Percentiles rank a stretch among this genome's conserved stretches.
These are phyloP conservation scores for Astrephomene gubernaculifera DNA, from an alignment of 139 green algal species.

Conservation along the genomic window DNA sequence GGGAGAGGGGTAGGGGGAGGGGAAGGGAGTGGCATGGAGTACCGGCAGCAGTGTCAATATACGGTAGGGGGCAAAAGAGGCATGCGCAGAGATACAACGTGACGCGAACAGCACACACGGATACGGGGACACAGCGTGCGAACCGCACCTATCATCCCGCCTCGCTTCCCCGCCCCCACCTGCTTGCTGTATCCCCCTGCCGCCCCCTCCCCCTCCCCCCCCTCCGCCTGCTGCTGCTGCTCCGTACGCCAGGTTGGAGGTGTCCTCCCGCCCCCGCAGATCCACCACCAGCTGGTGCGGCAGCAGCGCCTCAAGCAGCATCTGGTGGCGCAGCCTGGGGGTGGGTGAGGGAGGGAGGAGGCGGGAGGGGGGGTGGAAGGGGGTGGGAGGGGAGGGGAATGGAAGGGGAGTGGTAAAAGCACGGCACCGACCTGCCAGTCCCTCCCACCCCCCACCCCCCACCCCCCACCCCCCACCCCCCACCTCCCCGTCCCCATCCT, in stretches of 20 bases:
- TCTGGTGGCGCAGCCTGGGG: conserved; percentile 11
- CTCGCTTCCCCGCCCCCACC: neutral
- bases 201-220: neutral
- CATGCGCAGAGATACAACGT: no score
- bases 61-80: no score
- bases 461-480: neutral
- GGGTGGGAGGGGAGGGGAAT: neutral
- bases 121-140: no score
- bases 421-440: no score
- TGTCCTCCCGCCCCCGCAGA: neutral
- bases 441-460: neutral
- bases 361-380: neutral
- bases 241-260: neutral
- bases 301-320: conserved; percentile 18
- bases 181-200: neutral
- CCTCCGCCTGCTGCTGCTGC: neutral
- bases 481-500: neutral
- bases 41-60: no score
- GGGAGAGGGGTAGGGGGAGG: no score
- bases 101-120: no score
- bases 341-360: neutral
- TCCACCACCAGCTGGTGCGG: neutral
- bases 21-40: no score
- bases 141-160: no score
- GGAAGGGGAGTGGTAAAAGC: no score